Evolutionary conservation across 75 land plant species (phyloP), one percentile per base, ranked within the genome.

Genomic region (Cunninghamia lanceolata): DNA sequence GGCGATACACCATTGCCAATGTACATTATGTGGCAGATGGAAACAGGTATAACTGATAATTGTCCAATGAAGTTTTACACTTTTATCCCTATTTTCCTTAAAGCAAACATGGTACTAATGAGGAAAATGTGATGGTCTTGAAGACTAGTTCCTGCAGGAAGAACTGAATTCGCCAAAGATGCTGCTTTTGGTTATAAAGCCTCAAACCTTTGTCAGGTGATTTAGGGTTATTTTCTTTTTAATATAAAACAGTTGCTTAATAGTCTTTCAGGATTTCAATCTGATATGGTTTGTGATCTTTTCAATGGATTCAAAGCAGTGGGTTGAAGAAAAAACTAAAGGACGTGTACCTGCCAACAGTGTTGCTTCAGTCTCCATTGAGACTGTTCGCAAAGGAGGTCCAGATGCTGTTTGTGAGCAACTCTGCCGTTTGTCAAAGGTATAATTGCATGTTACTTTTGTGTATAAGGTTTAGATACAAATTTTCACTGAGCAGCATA

Each of bases 241-340:
- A 3, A 42, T 45, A 42, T 78, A 28, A 45, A 45, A n/a, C 25
- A n/a, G 45, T 80, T 80, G 50, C 47, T 28, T 80, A 3, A 80
- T 80, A 43, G n/a, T 28, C 5, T 11, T 11, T n/a, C 82, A n/a
- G 50, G 7, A n/a, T 79, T 21, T 59, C 71, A 73, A 11, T 84
- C 40, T 84, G 36, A 34, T 28, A 34, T 53, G 32, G 9, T 52
- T 43, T 85, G 13, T 70, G 35, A 39, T 85, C n/a, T 63, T 85
- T 35, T 82, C 9, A 25, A n/a, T 36, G 86, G 88, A 96, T 84
- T 82, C 1, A 4, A 42, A 28, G 84, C 89, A 96, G 99, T 96
- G 99, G 99, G 95, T 98, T 7, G 99, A 98, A 83, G 99, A 98
- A 89, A 98, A 98, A 93, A 98, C 99, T 34, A 89, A 86, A 50